These are phyloP conservation scores for Astrephomene gubernaculifera DNA, from an alignment of 139 green algal genomes.

Conservation along the genomic window DNA sequence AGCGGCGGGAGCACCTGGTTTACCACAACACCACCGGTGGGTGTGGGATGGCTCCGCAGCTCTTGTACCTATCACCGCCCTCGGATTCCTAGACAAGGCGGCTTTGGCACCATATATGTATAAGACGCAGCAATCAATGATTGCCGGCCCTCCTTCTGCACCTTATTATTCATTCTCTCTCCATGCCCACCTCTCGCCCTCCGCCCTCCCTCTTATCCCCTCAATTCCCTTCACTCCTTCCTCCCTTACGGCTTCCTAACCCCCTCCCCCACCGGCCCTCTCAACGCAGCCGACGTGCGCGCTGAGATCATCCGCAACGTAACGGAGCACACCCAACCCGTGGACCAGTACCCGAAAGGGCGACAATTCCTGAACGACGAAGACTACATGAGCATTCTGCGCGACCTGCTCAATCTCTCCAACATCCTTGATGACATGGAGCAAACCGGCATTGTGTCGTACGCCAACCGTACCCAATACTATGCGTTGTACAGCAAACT, in stretches of 20 bases:
- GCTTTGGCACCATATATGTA: no score
- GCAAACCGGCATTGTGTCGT: constrained; percentile 57
- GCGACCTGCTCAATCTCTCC: constrained; percentile 71
- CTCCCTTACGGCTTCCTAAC: background rate
- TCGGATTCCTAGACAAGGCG: no score
- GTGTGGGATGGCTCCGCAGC: no score
- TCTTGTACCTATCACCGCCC: no score
- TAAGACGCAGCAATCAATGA: no score
- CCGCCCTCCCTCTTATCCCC: no score
- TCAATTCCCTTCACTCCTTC: background rate
- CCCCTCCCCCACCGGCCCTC: background rate
- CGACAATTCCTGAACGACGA: constrained; percentile 62
- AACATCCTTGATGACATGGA: constrained; percentile 72
- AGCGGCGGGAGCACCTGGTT: constrained; percentile 61
- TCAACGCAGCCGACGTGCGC: constrained; percentile 51
- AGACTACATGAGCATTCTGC: constrained; percentile 66
- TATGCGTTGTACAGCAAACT: constrained; percentile 62
- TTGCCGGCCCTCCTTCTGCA: no score
- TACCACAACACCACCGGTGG: constrained; percentile 55
- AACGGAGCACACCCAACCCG: constrained; percentile 58
- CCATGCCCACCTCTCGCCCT: no score
- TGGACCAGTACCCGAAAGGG: constrained; percentile 64
- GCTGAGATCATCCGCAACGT: constrained; percentile 64
- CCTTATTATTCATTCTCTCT: no score
- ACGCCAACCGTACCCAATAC: constrained; percentile 57